phyloP scores from a whole-genome alignment of 2,329 filamentous ascomycete genomes.

The Atkinsonella hypoxylon region DNA sequence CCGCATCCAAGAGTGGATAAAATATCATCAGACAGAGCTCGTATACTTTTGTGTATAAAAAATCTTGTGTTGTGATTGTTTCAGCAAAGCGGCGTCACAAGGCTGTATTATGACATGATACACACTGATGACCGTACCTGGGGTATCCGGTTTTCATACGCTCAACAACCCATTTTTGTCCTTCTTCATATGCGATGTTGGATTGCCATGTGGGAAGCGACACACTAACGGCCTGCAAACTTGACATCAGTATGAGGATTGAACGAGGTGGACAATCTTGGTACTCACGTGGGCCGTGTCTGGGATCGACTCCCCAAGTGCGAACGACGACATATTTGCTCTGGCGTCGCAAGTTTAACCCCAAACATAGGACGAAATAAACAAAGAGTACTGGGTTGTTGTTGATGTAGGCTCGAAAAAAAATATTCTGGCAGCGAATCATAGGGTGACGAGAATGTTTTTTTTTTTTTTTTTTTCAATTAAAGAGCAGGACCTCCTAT shows the following conservation, averaged over 20 bases:
- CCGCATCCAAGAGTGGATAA: conserved; percentile 48
- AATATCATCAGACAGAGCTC: conserved; percentile 59
- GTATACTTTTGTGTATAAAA: conserved; percentile 79
- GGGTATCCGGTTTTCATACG: conserved; percentile 89
- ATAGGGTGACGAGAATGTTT: too few species aligned
- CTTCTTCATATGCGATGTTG: conserved; percentile 91
- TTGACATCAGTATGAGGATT: not conserved
- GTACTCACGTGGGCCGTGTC: conserved; percentile 64
- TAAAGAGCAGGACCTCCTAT: too few species aligned
- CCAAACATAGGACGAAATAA: not conserved
- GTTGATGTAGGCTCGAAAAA: not conserved
- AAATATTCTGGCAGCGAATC: too few species aligned
- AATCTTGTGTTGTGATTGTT: conserved; percentile 47
- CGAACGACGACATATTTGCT: conserved; percentile 34
- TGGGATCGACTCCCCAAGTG: conserved; percentile 60
- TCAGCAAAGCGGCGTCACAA: not conserved
- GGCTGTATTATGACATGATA: not conserved
- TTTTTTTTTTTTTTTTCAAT: too few species aligned
- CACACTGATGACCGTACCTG: conserved; percentile 38
- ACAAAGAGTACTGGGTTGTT: not conserved
- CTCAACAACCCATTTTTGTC: conserved; percentile 70
- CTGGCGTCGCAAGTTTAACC: not conserved
- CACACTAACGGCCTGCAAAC: conserved; percentile 74
- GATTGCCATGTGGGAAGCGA: conserved; percentile 87
- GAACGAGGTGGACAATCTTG: not conserved